Conservation (phyloP, 2,329 filamentous ascomycete species). For the Leptographium wingfieldii region DNA sequence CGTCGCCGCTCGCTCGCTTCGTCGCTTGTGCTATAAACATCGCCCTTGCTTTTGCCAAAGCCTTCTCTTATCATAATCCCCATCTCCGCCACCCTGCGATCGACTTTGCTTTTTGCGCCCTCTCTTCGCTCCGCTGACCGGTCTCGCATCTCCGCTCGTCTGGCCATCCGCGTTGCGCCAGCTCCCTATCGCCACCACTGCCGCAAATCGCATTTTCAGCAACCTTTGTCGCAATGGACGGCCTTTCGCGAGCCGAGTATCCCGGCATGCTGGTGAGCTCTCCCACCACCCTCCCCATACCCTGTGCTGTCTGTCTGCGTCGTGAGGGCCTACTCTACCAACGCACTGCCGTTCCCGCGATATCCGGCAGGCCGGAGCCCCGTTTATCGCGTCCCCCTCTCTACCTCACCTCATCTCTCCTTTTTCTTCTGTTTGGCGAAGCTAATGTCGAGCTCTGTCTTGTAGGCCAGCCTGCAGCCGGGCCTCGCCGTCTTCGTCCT, state of each 20-base stretch:
- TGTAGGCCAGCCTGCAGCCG: conserved; percentile 67
- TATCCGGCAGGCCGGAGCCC: not conserved
- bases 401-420: too few species aligned
- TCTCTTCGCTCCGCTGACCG: not conserved
- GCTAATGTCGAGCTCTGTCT: conserved; percentile 5
- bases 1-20: conserved; percentile 4
- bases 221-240: conserved; percentile 42
- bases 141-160: not conserved
- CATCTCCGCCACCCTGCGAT: not conserved
- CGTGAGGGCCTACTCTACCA: conserved; percentile 3
- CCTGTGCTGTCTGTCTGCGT: not conserved
- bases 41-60: not conserved
- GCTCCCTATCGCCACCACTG: not conserved
- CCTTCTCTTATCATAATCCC: not conserved
- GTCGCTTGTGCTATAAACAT: not conserved
- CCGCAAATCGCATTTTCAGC: not conserved
- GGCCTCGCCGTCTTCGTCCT: conserved; percentile 69
- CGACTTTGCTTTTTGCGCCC: too few species aligned
- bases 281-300: not conserved
- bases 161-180: not conserved
- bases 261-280: conserved; percentile 74
- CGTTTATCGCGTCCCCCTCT: too few species aligned
- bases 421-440: not conserved
- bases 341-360: not conserved
- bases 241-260: conserved; percentile 78